Percentiles rank a stretch among this genome's conserved stretches.
Evolutionary conservation across 1,284 basidiomycete species (phyloP).

Genomic region (Papiliotrema terrestris): DNA sequence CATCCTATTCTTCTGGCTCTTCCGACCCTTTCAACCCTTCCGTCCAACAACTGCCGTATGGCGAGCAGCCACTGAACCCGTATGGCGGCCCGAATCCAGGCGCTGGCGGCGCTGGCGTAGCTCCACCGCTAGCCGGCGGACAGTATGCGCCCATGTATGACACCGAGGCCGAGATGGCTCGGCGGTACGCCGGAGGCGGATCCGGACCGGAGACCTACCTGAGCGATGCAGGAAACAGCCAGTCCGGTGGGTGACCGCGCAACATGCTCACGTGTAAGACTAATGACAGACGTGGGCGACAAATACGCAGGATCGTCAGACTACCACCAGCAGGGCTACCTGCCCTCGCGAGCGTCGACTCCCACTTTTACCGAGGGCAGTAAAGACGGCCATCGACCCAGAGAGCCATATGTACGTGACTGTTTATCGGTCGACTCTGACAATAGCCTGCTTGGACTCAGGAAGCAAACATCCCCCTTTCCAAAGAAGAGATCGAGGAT

Average conservation of each 20-base stretch:
- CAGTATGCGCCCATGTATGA: conserved; percentile 60
- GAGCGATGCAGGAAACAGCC: conserved; percentile 42
- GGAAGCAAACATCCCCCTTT: conserved; percentile 88
- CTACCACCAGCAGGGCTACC: conserved; percentile 40
- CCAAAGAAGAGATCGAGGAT: conserved; percentile 99
- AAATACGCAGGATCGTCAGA: conserved; percentile 32
- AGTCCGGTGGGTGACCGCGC: conserved; percentile 42
- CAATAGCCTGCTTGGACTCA: conserved; percentile 81
- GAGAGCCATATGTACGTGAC: conserved; percentile 52
- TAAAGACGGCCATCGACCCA: conserved; percentile 60
- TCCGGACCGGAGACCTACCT: conserved; percentile 47
- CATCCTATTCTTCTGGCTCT: conserved; percentile 33
- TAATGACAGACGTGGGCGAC: conserved; percentile 11
- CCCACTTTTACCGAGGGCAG: conserved; percentile 49
- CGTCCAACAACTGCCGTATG: conserved; percentile 28
- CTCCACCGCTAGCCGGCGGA: conserved; percentile 25
- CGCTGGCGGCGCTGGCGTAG: conserved; percentile 31
- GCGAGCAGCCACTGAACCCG: conserved; percentile 18
- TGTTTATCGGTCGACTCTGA: conserved; percentile 27
- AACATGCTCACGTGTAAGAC: background rate
- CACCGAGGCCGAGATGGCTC: conserved; percentile 67
- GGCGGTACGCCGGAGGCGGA: conserved; percentile 51
- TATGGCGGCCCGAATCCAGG: conserved; percentile 27
- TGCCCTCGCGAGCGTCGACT: conserved; percentile 47
- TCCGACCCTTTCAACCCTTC: conserved; percentile 44